Percentiles rank a stretch among this genome's conserved stretches.
Evolutionary conservation across 2,329 filamentous ascomycete species (phyloP).

Genomic region (Pestalotiopsis sp.): DNA sequence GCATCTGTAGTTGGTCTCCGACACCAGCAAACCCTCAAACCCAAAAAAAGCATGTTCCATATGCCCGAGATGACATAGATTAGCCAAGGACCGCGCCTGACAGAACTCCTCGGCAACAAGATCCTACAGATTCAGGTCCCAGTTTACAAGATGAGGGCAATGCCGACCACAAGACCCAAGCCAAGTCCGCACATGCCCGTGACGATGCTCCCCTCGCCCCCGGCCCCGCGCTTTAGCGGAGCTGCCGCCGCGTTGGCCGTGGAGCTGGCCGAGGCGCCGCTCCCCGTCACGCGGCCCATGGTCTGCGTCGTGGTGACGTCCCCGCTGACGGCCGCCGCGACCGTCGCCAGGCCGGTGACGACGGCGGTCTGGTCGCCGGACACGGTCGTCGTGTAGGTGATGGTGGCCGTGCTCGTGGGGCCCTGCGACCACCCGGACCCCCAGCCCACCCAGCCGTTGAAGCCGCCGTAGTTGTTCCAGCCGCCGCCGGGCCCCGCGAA

Average conservation of each 20-base stretch:
- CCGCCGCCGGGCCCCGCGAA: conserved; percentile 37
- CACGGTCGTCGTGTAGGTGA: conserved; percentile 33
- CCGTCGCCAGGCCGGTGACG: conserved; percentile 26
- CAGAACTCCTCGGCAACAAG: not conserved
- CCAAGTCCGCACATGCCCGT: conserved; percentile 28
- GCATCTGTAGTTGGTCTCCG: not conserved
- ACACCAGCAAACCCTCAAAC: not conserved
- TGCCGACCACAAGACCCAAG: conserved; percentile 24
- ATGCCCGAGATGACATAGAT: not conserved
- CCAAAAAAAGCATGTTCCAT: not conserved
- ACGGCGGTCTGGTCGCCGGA: conserved; percentile 26
- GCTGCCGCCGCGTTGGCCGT: conserved; percentile 1
- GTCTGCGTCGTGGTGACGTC: conserved; percentile 30
- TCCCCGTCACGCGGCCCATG: conserved; percentile 17
- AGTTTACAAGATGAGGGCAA: conserved; percentile 28
- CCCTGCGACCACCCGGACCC: conserved; percentile 40
- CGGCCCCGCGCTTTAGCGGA: not conserved
- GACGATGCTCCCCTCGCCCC: conserved; percentile 25
- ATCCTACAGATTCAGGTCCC: not conserved
- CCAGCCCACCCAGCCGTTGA: conserved; percentile 41
- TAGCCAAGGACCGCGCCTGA: not conserved
- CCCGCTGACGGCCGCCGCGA: conserved; percentile 32
- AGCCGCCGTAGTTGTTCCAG: conserved; percentile 34
- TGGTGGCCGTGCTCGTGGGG: conserved; percentile 33
- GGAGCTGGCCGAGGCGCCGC: conserved; percentile 8